Evolutionary conservation across 257 asterid genomes (phyloP).

Genomic region (Ehretia macrophylla): DNA sequence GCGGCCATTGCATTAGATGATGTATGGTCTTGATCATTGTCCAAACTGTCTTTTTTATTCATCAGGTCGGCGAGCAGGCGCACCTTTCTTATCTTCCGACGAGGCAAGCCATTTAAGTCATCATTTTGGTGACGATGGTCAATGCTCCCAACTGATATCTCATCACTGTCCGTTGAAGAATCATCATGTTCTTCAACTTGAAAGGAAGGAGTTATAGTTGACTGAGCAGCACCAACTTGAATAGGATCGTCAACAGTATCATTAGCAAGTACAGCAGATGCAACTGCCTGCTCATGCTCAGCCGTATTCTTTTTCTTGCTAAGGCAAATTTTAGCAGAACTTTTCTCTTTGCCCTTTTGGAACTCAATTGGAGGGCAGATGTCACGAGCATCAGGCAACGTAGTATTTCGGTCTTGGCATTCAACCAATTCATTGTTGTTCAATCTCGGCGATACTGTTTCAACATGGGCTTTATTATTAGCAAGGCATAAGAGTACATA

Average conservation of each 20-base stretch:
- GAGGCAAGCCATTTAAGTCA: slow-evolving; percentile 19
- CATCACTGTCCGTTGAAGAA: slow-evolving; percentile 43
- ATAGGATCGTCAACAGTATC: not conserved
- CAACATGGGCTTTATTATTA: not conserved
- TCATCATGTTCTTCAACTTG: slow-evolving; percentile 24
- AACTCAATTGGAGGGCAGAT: slow-evolving; percentile 3
- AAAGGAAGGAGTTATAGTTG: slow-evolving; percentile 24
- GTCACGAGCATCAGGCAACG: not conserved
- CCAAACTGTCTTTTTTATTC: slow-evolving; percentile 34
- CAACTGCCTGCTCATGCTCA: slow-evolving; percentile 1
- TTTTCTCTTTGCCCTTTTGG: not conserved
- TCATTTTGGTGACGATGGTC: slow-evolving; percentile 7
- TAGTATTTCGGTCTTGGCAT: not conserved
- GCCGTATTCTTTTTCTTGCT: slow-evolving; percentile 1
- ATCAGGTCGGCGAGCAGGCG: slow-evolving; percentile 72
- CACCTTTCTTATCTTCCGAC: slow-evolving; percentile 49
- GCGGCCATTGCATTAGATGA: slow-evolving; percentile 18
- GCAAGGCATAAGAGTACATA: not conserved
- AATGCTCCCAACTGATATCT: not conserved
- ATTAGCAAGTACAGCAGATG: not conserved
- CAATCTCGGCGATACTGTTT: not conserved
- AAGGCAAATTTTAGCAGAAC: not conserved
- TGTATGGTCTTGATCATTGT: slow-evolving; percentile 15
- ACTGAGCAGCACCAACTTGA: slow-evolving; percentile 11
- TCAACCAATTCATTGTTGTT: not conserved